Percentiles rank a stretch among this genome's conserved stretches.
These are phyloP conservation scores for Torulaspora delbrueckii DNA, from an alignment of 805 yeast genomes.

Conservation along the genomic window DNA sequence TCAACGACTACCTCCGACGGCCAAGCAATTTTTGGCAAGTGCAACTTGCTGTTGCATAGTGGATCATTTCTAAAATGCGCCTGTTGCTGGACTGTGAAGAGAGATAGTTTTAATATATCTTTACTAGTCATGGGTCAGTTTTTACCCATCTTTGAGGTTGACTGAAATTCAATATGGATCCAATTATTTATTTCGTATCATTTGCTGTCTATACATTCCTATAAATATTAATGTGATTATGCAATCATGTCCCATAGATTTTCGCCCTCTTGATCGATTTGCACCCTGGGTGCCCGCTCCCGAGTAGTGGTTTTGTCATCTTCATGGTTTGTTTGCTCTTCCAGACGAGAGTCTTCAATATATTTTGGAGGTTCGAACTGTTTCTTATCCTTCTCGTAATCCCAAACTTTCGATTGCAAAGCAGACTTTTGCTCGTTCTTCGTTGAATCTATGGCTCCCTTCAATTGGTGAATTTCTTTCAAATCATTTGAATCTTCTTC, in stretches of 20 bases:
- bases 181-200: background rate
- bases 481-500: conserved; percentile 36
- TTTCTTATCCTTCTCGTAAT: conserved; percentile 47
- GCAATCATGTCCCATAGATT: conserved; percentile 22
- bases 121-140: conserved; percentile 81
- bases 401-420: conserved; percentile 49
- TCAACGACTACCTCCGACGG: conserved; percentile 10
- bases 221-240: conserved; percentile 1
- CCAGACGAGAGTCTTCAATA: conserved; percentile 13
- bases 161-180: conserved; percentile 1
- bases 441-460: conserved; percentile 19
- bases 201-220: background rate
- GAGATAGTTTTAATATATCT: conserved; percentile 81
- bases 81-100: conserved; percentile 78
- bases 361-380: conserved; percentile 56
- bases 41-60: conserved; percentile 38
- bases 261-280: conserved; percentile 19
- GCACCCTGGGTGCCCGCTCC: conserved; percentile 23
- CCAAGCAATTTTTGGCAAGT: conserved; percentile 32
- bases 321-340: background rate
- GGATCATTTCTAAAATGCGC: conserved; percentile 54
- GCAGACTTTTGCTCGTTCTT: conserved; percentile 17
- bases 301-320: background rate
- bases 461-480: conserved; percentile 25
- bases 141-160: conserved; percentile 51